A percentile compares a stretch with the other conserved stretches of the same genome.
Evolutionary conservation across 352 stramenopile species (phyloP).

Genomic region (Phytophthora syringae): DNA sequence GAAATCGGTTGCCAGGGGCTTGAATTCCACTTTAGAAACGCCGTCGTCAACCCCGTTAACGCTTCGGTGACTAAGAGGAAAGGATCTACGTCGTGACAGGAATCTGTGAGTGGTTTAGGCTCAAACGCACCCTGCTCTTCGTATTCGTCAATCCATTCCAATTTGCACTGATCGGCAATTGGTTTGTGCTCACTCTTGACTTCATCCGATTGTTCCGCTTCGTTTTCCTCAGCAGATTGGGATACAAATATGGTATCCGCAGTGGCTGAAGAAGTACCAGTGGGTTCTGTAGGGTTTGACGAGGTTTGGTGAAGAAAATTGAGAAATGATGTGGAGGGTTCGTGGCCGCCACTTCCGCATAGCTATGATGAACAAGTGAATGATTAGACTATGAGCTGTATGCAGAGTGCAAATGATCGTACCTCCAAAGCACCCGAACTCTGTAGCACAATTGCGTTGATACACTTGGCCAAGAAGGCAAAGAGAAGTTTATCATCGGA

Average conservation of each 20-base stretch:
- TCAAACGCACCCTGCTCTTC: constrained; percentile 40
- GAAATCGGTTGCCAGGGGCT: constrained; percentile 27
- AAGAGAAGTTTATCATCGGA: constrained; percentile 37
- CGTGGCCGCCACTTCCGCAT: constrained; percentile 36
- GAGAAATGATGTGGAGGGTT: constrained; percentile 39
- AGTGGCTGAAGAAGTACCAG: not conserved
- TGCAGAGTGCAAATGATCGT: not conserved
- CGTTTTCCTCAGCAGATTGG: constrained; percentile 11
- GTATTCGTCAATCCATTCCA: constrained; percentile 65
- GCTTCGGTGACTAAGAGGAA: constrained; percentile 38
- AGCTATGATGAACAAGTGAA: constrained; percentile 19
- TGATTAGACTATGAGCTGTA: not conserved
- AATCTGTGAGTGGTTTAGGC: constrained; percentile 34
- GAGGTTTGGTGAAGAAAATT: constrained; percentile 39
- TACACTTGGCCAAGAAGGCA: constrained; percentile 54
- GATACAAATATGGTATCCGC: constrained; percentile 6
- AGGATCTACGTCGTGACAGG: constrained; percentile 45
- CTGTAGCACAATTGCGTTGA: constrained; percentile 44
- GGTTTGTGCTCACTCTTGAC: not conserved
- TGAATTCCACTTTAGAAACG: constrained; percentile 49
- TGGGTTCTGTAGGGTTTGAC: not conserved
- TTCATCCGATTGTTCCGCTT: constrained; percentile 7
- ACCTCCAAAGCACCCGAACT: constrained; percentile 54
- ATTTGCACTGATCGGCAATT: constrained; percentile 32
- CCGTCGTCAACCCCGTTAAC: constrained; percentile 39